Evolutionary conservation across 495 filamentous ascomycete genomes (phyloP), one percentile per base, ranked within the genome.

Genomic region (Halenospora varia): DNA sequence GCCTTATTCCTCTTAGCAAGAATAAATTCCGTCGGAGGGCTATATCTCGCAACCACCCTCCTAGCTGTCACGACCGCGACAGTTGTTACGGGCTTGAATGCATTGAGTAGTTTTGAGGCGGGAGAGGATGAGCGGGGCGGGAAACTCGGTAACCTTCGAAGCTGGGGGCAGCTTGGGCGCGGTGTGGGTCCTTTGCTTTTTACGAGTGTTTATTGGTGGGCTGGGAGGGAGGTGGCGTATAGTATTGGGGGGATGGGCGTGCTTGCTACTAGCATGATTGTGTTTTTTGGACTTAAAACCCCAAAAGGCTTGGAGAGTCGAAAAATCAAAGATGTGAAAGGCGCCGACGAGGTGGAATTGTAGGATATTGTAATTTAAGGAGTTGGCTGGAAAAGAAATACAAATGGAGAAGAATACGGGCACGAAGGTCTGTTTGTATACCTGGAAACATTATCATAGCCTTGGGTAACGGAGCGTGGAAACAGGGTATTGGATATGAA

Each of bases 131-230:
- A 97, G 71, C 80, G 94, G 26, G 94, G 94, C 1, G 84, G 83
- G 19, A 94, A 94, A 53, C 70, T 97, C 57, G 94, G 94, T 0
- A 83, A 89, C 49, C 82, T 96, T 56, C 75, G 94, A 20, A 93
- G 90, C 66, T 82, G 75, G 73, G 88, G 94, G 2, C 94, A 97
- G 73, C 76, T 92, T 10, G 95, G 94, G 2, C 77, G 95, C 20
- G 89, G 92, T 2, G 69, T 93, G 18, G 94, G 94, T 0, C 94
- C 94, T 1, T 64, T 97, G 22, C 67, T 95, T 46, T 99, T 97
- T 65, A 97, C 93, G 62, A 87, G 89, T n/a, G 77, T 99, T 56
- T 99, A 97, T 73, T 99, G 94, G 94, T 99, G 95, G 95, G 92
- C 90, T 25, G 94, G 95, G 0, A 75, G 94, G 40, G 87, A 95